Evolutionary conservation across 768 basidiomycete species (phyloP).

Genomic region (Piloderma croceum): DNA sequence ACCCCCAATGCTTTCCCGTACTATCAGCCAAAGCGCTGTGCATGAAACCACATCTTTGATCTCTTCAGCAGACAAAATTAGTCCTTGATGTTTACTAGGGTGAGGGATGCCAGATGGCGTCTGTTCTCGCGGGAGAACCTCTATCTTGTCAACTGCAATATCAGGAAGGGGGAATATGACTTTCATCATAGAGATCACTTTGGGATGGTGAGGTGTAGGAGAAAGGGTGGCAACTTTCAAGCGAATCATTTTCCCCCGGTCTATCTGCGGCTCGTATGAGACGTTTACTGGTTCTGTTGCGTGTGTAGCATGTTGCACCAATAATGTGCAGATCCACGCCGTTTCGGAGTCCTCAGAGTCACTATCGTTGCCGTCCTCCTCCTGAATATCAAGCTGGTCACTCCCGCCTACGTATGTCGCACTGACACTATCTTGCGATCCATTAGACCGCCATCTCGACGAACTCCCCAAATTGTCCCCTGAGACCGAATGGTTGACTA

Average conservation of each 20-base stretch:
- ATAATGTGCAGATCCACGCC: conserved; percentile 86
- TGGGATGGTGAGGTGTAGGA: conserved; percentile 94
- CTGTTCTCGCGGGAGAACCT: conserved; percentile 28
- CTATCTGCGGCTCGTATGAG: too few relatives aligned
- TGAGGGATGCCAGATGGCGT: conserved; percentile 2
- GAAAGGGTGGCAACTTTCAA: conserved; percentile 82
- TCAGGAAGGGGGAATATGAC: conserved; percentile 86
- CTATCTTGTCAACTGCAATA: conserved; percentile 61
- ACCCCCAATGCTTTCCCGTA: conserved; percentile 89
- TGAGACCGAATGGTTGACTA: conserved; percentile 1
- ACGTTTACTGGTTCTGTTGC: conserved; percentile 20
- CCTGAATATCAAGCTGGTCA: conserved; percentile 4
- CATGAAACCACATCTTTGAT: conserved; percentile 89
- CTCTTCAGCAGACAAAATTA: conserved; percentile 80
- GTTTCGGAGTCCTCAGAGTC: conserved; percentile 97
- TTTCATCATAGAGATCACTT: conserved; percentile 87
- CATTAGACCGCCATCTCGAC: conserved; percentile 34
- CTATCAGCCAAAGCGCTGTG: conserved; percentile 87
- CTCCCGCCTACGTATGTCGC: conserved; percentile 13
- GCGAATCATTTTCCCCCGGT: too few relatives aligned
- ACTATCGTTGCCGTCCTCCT: conserved; percentile 75
- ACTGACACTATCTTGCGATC: conserved; percentile 35
- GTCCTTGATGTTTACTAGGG: conserved; percentile 26
- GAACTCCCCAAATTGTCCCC: too few relatives aligned
- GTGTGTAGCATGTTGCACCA: conserved; percentile 30